These are phyloP conservation scores for Meyerozyma carpophila DNA, from an alignment of 1,139 yeast species.

Conservation along the genomic window DNA sequence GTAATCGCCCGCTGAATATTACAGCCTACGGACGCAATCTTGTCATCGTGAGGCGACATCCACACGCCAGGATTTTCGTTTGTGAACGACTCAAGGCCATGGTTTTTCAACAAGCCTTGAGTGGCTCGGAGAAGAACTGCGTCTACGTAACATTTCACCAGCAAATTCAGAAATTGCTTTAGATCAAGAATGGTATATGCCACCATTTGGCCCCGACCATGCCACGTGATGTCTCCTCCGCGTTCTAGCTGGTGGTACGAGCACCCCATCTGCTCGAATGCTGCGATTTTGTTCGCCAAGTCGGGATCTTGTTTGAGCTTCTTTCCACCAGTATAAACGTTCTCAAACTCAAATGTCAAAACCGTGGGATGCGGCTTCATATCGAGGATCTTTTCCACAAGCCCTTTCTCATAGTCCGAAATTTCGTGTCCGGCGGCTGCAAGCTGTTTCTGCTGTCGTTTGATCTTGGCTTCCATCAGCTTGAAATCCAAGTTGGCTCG, in stretches of 20 bases:
- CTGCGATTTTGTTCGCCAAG: slow-evolving; percentile 25
- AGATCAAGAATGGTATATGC: slow-evolving; percentile 80
- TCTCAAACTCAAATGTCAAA: slow-evolving; percentile 75
- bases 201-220: slow-evolving; percentile 92
- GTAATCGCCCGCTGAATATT: slow-evolving; percentile 82
- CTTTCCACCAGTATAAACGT: slow-evolving; percentile 87
- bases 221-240: slow-evolving; percentile 98
- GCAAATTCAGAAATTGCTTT: slow-evolving; percentile 49
- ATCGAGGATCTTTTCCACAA: slow-evolving; percentile 38
- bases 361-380: slow-evolving; percentile 61
- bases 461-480: slow-evolving; percentile 45
- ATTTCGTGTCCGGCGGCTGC: slow-evolving; percentile 35
- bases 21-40: slow-evolving; percentile 87
- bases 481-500: slow-evolving; percentile 61
- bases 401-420: slow-evolving; percentile 40
- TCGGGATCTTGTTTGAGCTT: slow-evolving; percentile 54
- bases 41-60: slow-evolving; percentile 45
- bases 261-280: slow-evolving; percentile 37
- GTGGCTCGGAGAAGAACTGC: slow-evolving; percentile 62
- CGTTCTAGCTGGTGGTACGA: slow-evolving; percentile 68
- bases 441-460: slow-evolving; percentile 31
- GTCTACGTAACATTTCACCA: slow-evolving; percentile 72
- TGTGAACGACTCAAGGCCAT: slow-evolving; percentile 37
- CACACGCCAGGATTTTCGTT: slow-evolving; percentile 86
- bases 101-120: slow-evolving; percentile 46